These are phyloP conservation scores for Ceratobasidium sp. DNA, from an alignment of 1,284 basidiomycete species.

Conservation along the genomic window DNA sequence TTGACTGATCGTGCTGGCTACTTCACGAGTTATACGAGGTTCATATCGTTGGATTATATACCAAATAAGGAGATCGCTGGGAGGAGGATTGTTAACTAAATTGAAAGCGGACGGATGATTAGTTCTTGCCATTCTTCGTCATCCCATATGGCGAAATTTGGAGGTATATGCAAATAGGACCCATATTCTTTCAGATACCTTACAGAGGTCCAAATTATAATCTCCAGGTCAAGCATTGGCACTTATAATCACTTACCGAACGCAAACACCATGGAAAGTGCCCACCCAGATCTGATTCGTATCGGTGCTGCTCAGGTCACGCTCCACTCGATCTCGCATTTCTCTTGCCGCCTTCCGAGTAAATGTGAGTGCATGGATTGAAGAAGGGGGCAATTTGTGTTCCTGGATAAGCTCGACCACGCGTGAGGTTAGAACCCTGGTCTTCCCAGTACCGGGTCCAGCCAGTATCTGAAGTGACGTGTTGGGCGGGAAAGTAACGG, in stretches of 20 bases:
- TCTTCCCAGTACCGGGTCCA: conserved; percentile 54
- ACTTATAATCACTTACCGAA: conserved; percentile 56
- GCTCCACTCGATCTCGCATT: conserved; percentile 80
- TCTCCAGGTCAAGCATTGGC: too few species aligned
- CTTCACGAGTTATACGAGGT: conserved; percentile 58
- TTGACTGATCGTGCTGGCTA: conserved; percentile 73
- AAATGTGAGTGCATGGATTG: conserved; percentile 86
- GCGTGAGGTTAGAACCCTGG: conserved; percentile 78
- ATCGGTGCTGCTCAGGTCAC: background rate
- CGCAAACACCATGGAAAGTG: conserved; percentile 88
- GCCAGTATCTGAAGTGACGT: conserved; percentile 28
- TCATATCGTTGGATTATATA: conserved; percentile 64
- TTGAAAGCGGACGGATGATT: background rate
- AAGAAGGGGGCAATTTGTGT: conserved; percentile 67
- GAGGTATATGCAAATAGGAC: conserved; percentile 69
- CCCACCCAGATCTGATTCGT: conserved; percentile 3
- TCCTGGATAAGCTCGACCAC: conserved; percentile 80
- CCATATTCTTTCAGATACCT: conserved; percentile 76
- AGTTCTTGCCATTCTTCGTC: conserved; percentile 80
- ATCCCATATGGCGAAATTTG: conserved; percentile 88
- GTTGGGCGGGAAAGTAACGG: conserved; percentile 3
- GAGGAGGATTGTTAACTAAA: background rate
- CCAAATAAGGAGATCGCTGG: conserved; percentile 79
- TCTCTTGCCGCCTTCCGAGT: conserved; percentile 93
- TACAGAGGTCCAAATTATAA: background rate